These are phyloP conservation scores for Citrus sp. DNA, from an alignment of 345 rosid genomes.

Conservation along the genomic window DNA sequence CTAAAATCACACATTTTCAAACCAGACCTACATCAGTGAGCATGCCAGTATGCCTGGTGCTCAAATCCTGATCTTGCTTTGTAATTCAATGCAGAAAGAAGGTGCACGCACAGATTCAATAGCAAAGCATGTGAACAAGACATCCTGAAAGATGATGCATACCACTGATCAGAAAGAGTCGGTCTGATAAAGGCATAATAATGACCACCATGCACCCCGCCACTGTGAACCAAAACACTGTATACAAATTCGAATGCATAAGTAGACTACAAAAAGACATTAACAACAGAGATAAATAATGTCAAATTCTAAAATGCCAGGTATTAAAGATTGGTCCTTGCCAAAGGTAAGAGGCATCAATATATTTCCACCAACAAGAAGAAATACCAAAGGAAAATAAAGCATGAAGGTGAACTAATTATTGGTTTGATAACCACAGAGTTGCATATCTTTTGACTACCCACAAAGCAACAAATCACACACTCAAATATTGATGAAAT, in stretches of 20 bases:
- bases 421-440: background rate
- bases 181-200: conserved; percentile 98
- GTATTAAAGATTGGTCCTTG: background rate
- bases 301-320: background rate
- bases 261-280: conserved; percentile 6
- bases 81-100: background rate
- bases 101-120: background rate
- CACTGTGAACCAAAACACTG: conserved; percentile 98
- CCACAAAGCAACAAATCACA: background rate
- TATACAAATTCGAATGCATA: conserved; percentile 26
- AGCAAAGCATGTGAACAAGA: background rate
- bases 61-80: background rate
- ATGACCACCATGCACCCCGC: conserved; percentile 98
- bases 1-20: background rate
- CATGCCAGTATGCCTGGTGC: background rate
- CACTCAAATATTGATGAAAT: background rate
- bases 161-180: conserved; percentile 93
- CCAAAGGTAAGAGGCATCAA: background rate
- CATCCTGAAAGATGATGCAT: conserved; percentile 15
- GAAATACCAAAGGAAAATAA: background rate
- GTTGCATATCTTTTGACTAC: background rate
- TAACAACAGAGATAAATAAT: background rate
- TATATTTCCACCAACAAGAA: background rate
- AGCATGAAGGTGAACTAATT: background rate
- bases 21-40: background rate